Base-by-base conservation (phyloP, 129 eudicot species). In the Mikania micrantha region DNA sequence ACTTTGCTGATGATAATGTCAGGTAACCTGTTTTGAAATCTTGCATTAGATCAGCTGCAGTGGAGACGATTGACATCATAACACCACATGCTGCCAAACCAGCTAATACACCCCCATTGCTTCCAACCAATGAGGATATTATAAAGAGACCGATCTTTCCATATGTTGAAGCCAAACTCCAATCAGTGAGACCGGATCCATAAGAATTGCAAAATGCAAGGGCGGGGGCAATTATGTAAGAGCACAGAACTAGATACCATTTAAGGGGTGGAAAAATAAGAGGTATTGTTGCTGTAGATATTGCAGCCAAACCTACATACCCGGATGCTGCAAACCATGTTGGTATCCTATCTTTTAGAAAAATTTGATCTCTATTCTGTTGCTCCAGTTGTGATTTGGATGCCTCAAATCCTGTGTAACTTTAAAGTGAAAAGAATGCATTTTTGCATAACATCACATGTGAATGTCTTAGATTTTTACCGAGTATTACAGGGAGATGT, bases 21-120 rank as follows among this genome's bases (percentile, higher is more conserved):
- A 91, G 89, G 75, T 91, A 88, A 20, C 98, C 98, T 0, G 98
- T 91, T 72, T 88, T 91, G 31, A 88, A 91, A 73, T 91, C 98
- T 75, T 91, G 98, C 98, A 91, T 91, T 19, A 91, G 50, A 80
- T 88, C 96, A 21, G 96, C 96, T 4, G 98, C 94, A n/a, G 96
- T 88, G 69, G 96, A 80, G 62, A 88, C 96, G 8, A 91, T 91
- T 19, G 96, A 76, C 95, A 85, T 88, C 91, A 91, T 85, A 4
- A 84, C 94, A 32, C 98, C 98, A 73, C 94, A 79, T 12, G 96
- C 88, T 5, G 96, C 96, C 38, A 91, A 56, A 3, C 98, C 98
- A 5, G 96, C 96, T 61, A 91, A 3, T 0, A 91, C 96, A 7
- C 98, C 98, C 35, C 96, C 96, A 3, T 84, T 40, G 68, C 48